These are phyloP conservation scores for Apiosordaria backusii DNA, from an alignment of 495 filamentous ascomycete genomes.

Conservation along the genomic window DNA sequence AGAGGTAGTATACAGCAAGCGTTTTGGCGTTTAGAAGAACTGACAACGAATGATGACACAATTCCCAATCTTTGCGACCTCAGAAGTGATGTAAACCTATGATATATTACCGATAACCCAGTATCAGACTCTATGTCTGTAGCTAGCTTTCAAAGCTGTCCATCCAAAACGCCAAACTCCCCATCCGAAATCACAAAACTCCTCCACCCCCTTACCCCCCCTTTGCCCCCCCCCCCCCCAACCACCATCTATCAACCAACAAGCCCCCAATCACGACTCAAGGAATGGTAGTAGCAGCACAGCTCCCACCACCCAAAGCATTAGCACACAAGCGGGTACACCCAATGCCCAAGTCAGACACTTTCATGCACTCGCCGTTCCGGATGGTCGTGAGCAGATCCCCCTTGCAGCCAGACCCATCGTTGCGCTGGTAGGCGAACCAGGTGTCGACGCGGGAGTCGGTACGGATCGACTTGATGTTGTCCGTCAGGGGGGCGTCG, in stretches of 20 bases:
- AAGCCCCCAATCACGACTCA: neutral
- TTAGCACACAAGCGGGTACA: neutral
- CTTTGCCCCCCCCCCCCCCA: too few relatives aligned
- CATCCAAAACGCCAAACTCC: too few relatives aligned
- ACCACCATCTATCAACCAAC: too few relatives aligned
- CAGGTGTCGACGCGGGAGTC: conserved; percentile 10
- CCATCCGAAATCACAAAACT: too few relatives aligned
- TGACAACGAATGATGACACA: too few relatives aligned
- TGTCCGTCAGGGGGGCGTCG: conserved; percentile 16
- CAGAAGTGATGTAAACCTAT: too few relatives aligned
- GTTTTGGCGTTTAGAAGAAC: neutral
- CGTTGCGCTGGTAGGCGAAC: conserved; percentile 18
- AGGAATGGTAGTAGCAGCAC: neutral
- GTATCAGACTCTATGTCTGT: too few relatives aligned
- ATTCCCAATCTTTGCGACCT: too few relatives aligned
- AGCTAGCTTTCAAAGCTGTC: too few relatives aligned
- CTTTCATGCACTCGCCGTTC: conserved; percentile 10
- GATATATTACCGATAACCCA: too few relatives aligned
- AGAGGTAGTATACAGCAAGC: neutral
- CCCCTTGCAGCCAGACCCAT: conserved; percentile 16
- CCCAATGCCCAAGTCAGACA: conserved; percentile 4
- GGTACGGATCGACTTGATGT: conserved; percentile 16
- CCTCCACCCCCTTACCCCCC: too few relatives aligned
- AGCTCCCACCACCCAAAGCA: neutral
- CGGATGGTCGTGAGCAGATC: conserved; percentile 9